phyloP scores from a whole-genome alignment of 2,329 filamentous ascomycete genomes.

The Tolypocladium endophyticum region DNA sequence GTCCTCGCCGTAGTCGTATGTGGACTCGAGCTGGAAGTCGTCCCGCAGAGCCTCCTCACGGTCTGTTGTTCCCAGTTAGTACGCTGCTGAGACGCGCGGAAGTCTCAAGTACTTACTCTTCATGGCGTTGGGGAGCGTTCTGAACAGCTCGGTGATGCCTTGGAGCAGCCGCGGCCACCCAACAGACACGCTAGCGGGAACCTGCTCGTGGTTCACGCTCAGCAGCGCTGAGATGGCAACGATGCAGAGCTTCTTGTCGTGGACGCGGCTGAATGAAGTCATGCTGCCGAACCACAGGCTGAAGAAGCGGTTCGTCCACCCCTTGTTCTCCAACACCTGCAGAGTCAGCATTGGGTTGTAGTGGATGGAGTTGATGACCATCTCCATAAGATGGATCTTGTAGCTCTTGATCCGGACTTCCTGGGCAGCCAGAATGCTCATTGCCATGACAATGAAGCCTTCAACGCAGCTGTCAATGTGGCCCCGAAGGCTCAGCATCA shows the following conservation, averaged over 20 bases:
- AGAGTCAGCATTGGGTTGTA: constrained; percentile 86
- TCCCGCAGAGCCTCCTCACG: constrained; percentile 88
- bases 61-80: constrained; percentile 37
- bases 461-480: constrained; percentile 81
- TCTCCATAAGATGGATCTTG: constrained; percentile 94
- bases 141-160: constrained; percentile 85
- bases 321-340: constrained; percentile 78
- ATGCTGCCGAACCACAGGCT: constrained; percentile 97
- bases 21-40: constrained; percentile 63
- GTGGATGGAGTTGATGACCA: constrained; percentile 96
- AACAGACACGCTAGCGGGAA: constrained; percentile 85
- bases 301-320: constrained; percentile 98
- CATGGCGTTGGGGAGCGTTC: constrained; percentile 75
- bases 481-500: constrained; percentile 90
- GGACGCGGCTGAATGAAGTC: constrained; percentile 82
- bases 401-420: constrained; percentile 87
- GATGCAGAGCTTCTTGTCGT: constrained; percentile 98
- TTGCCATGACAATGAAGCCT: constrained; percentile 81
- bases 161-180: constrained; percentile 88
- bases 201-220: constrained; percentile 65
- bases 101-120: constrained; percentile 52
- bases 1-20: constrained; percentile 56
- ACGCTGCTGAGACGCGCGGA: neutral
- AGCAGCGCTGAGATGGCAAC: constrained; percentile 83
- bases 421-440: constrained; percentile 65